phyloP scores from a whole-genome alignment of 2,329 filamentous ascomycete species.

The Colletotrichum coccodes region DNA sequence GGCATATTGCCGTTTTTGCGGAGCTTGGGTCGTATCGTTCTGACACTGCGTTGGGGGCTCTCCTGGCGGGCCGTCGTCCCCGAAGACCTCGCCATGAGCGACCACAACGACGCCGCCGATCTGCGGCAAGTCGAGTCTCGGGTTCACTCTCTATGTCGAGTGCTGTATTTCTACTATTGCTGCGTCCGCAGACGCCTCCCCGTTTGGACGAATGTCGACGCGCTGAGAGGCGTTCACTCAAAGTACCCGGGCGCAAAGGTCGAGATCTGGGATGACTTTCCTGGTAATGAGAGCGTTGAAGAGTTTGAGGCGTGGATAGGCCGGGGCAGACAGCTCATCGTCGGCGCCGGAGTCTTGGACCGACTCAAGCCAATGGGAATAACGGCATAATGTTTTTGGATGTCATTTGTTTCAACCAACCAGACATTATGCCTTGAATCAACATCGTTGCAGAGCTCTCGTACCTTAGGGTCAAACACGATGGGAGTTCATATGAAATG shows the following conservation, averaged over 20 bases:
- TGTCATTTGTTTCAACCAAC: neutral
- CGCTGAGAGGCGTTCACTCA: slow-evolving; percentile 49
- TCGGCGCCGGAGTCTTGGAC: slow-evolving; percentile 47
- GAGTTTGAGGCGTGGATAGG: slow-evolving; percentile 53
- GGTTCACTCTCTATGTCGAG: slow-evolving; percentile 51
- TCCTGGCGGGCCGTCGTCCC: slow-evolving; percentile 53
- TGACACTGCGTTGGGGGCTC: slow-evolving; percentile 54
- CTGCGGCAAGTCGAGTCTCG: slow-evolving; percentile 50
- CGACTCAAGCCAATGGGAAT: slow-evolving; percentile 1
- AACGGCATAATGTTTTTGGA: neutral
- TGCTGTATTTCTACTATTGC: slow-evolving; percentile 57
- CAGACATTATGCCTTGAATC: neutral
- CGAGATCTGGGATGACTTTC: slow-evolving; percentile 53
- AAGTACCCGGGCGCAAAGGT: slow-evolving; percentile 51
- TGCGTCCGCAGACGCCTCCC: slow-evolving; percentile 52
- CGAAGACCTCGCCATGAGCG: slow-evolving; percentile 43
- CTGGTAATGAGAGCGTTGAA: slow-evolving; percentile 45
- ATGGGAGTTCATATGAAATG: too few relatives aligned
- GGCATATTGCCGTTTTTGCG: slow-evolving; percentile 39
- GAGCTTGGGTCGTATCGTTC: slow-evolving; percentile 36
- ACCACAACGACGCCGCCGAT: slow-evolving; percentile 44
- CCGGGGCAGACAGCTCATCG: slow-evolving; percentile 48
- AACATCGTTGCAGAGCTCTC: too few relatives aligned
- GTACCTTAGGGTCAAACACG: too few relatives aligned
- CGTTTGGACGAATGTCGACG: slow-evolving; percentile 46